Base-by-base conservation (phyloP, 2,329 filamentous ascomycete genomes). In the Aspergillus pseudoviridinutans region DNA sequence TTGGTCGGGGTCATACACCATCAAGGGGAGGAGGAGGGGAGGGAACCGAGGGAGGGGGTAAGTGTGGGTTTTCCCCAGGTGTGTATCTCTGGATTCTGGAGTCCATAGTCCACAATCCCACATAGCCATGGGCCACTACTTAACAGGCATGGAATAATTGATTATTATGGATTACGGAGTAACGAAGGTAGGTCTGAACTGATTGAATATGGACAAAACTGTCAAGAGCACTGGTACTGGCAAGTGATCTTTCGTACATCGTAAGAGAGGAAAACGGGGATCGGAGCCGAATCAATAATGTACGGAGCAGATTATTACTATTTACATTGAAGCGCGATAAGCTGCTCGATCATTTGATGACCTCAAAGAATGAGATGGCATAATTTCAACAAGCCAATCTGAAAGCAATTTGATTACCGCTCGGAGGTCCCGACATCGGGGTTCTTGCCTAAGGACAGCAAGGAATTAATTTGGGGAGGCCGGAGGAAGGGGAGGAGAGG, bases 341-440 rank as follows among this genome's bases (percentile, higher is more conserved):
- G 64, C 54, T 58, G 50, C 59, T 61, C 56, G 56, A 68, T 71
- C 67, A 68, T 62, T 61, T 58, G 58, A 68, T 71, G 67, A 68
- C 63, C 59, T 61, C 51, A 59, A 66, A 49, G 51, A 62, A 68
- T 66, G 64, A 66, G 63, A 61, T 62, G 51, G 60, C 38, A 55
- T 58, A 67, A 69, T 49, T 46, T 53, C 29, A 46, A 50, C 53
- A 52, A 54, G 44, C 60, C 58, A 65, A 67, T 65, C 61, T 58
- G 58, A 46, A 57, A 42, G 49, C 54, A 54, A 58, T 54, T 58
- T 54, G 57, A 55, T 57, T 54, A 54, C 59, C 57, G 60, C 64
- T 62, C 59, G 58, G 51, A 14, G 32, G 57, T 58, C 62, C 70
- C 70, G 70, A 72, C 59, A 61, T 71, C 69, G 69, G 69, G 62